These are phyloP conservation scores for Verticillium longisporum DNA, from an alignment of 2,329 filamentous ascomycete genomes.

Conservation along the genomic window DNA sequence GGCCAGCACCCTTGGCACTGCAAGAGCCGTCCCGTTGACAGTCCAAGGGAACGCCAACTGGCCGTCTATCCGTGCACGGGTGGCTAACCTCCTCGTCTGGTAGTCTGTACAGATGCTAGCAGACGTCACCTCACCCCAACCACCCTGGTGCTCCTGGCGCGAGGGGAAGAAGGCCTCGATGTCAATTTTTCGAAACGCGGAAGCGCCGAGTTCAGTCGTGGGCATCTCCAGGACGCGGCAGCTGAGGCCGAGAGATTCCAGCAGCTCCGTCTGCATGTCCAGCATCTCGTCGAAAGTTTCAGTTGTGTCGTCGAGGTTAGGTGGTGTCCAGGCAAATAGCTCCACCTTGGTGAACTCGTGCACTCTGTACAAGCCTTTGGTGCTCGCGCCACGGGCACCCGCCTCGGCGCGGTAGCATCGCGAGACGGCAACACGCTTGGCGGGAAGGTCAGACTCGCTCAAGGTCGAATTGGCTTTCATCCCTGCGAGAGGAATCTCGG, in stretches of 20 bases:
- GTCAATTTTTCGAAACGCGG: slow-evolving; percentile 79
- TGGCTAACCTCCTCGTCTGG: slow-evolving; percentile 76
- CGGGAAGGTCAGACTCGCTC: slow-evolving; percentile 58
- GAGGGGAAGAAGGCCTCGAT: slow-evolving; percentile 94
- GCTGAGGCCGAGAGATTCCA: slow-evolving; percentile 68
- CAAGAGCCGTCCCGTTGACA: slow-evolving; percentile 88
- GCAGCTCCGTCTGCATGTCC: slow-evolving; percentile 77
- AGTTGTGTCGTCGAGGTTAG: slow-evolving; percentile 41
- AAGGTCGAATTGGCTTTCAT: slow-evolving; percentile 75
- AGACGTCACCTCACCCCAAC: slow-evolving; percentile 91
- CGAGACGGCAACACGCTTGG: slow-evolving; percentile 76
- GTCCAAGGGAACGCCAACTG: slow-evolving; percentile 76
- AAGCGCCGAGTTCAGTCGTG: slow-evolving; percentile 78
- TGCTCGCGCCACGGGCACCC: slow-evolving; percentile 80
- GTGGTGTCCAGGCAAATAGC: slow-evolving; percentile 84
- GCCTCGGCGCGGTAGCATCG: slow-evolving; percentile 96
- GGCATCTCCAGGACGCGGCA: slow-evolving; percentile 95
- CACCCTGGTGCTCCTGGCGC: slow-evolving; percentile 54
- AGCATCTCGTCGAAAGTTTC: slow-evolving; percentile 79
- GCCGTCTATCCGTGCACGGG: slow-evolving; percentile 53
- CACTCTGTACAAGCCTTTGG: slow-evolving; percentile 91
- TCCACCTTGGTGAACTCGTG: slow-evolving; percentile 99
- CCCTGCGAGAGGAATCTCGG: slow-evolving; percentile 89
- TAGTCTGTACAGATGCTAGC: slow-evolving; percentile 93
- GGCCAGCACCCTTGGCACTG: slow-evolving; percentile 82